Evolutionary conservation across 2,329 filamentous ascomycete species (phyloP).

Genomic region (Elsinoe australis): DNA sequence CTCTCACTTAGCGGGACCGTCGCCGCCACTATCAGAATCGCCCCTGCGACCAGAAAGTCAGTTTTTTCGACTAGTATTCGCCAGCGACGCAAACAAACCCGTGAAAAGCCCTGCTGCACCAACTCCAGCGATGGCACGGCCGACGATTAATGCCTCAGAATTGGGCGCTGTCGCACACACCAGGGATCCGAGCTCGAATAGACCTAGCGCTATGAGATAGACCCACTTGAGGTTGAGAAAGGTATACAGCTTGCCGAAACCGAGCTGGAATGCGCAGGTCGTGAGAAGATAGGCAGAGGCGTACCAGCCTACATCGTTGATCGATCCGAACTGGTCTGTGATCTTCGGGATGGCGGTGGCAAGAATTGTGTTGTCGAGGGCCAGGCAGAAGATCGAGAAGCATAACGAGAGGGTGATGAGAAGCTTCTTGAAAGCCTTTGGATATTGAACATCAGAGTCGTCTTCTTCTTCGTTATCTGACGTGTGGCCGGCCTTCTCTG

Average conservation of each 20-base stretch:
- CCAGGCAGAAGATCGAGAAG: slow-evolving; percentile 31
- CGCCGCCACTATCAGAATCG: slow-evolving; percentile 41
- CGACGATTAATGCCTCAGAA: slow-evolving; percentile 45
- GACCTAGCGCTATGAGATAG: slow-evolving; percentile 17
- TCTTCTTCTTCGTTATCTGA: slow-evolving; percentile 18
- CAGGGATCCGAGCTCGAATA: slow-evolving; percentile 21
- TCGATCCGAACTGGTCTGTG: slow-evolving; percentile 23
- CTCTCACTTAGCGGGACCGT: slow-evolving; percentile 41
- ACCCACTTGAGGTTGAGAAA: slow-evolving; percentile 28
- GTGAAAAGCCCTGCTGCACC: slow-evolving; percentile 46
- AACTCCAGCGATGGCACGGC: slow-evolving; percentile 45
- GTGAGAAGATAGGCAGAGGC: slow-evolving; percentile 33
- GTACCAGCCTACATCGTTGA: slow-evolving; percentile 24
- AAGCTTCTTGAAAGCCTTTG: slow-evolving; percentile 27
- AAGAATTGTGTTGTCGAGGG: slow-evolving; percentile 30
- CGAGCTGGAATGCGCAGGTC: slow-evolving; percentile 37
- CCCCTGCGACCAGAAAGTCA: too few species aligned
- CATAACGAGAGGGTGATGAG: slow-evolving; percentile 33
- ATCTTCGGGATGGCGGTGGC: slow-evolving; percentile 29
- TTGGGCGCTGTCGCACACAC: slow-evolving; percentile 44
- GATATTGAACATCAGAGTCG: slow-evolving; percentile 31
- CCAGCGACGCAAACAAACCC: too few species aligned
- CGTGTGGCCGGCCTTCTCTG: neutral
- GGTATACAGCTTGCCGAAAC: slow-evolving; percentile 42
- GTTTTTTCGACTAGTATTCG: too few species aligned